These are phyloP conservation scores for Fusarium sp. DNA, from an alignment of 2,329 filamentous ascomycete genomes.

Conservation along the genomic window DNA sequence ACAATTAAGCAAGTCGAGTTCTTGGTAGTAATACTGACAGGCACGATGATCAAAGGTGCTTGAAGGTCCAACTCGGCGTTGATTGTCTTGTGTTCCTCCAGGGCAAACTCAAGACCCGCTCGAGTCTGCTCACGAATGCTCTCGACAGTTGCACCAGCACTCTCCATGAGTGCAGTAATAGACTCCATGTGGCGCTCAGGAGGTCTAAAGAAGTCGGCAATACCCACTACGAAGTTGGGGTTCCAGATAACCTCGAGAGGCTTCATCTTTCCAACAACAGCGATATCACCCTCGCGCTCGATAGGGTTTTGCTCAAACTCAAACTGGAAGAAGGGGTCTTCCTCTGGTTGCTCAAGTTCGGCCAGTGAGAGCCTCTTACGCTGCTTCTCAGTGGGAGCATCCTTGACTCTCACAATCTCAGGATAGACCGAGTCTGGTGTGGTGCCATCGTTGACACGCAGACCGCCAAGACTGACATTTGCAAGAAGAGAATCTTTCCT, in stretches of 20 bases:
- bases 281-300: slow-evolving; percentile 90
- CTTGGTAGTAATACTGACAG: slow-evolving; percentile 87
- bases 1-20: slow-evolving; percentile 91
- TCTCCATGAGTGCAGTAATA: slow-evolving; percentile 94
- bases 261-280: slow-evolving; percentile 90
- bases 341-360: slow-evolving; percentile 64
- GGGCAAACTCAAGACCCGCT: slow-evolving; percentile 93
- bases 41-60: slow-evolving; percentile 94
- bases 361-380: slow-evolving; percentile 65
- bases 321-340: slow-evolving; percentile 90
- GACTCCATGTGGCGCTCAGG: slow-evolving; percentile 99
- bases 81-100: slow-evolving; percentile 98
- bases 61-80: slow-evolving; percentile 96
- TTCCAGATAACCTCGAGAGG: slow-evolving; percentile 99
- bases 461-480: slow-evolving; percentile 89
- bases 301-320: slow-evolving; percentile 96
- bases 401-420: slow-evolving; percentile 96
- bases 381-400: slow-evolving; percentile 70
- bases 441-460: slow-evolving; percentile 95
- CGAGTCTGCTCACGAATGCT: slow-evolving; percentile 94
- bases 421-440: slow-evolving; percentile 91
- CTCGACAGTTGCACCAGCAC: slow-evolving; percentile 94
- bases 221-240: slow-evolving; percentile 88
- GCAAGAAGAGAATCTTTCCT: slow-evolving; percentile 91
- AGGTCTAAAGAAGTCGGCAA: slow-evolving; percentile 95